A percentile compares a stretch with the other conserved stretches of the same genome.
These are phyloP conservation scores for Tylopilus balloui DNA, from an alignment of 768 basidiomycete species.

Conservation along the genomic window DNA sequence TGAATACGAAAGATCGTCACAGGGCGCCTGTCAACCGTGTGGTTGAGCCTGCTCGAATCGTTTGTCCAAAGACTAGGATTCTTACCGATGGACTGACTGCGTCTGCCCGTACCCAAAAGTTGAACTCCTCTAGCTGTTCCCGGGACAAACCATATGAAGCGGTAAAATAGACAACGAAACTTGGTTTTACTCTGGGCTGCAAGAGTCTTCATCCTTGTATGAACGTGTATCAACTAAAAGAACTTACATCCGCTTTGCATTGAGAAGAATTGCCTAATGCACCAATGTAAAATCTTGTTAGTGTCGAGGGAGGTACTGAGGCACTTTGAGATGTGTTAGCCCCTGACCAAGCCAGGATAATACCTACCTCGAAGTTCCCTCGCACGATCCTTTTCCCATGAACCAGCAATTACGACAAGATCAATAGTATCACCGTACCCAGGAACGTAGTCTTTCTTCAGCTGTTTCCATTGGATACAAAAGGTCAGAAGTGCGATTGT, in stretches of 20 bases:
- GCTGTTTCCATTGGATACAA: conserved; percentile 24
- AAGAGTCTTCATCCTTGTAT: background rate
- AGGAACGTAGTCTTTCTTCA: conserved; percentile 86
- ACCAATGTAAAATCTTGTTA: conserved; percentile 81
- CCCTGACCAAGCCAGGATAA: background rate
- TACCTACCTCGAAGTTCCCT: conserved; percentile 66
- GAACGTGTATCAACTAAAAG: background rate
- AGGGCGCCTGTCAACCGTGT: conserved; percentile 1
- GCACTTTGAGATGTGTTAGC: background rate
- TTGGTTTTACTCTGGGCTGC: conserved; percentile 46
- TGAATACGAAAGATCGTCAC: conserved; percentile 46
- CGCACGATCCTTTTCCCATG: conserved; percentile 77
- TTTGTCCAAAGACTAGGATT: background rate
- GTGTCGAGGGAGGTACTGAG: conserved; percentile 63
- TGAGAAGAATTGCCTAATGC: conserved; percentile 49
- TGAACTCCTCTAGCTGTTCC: conserved; percentile 64
- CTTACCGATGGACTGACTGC: conserved; percentile 23
- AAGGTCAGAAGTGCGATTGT: conserved; percentile 14
- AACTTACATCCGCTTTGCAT: conserved; percentile 37
- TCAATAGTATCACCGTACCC: conserved; percentile 80
- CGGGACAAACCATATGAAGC: conserved; percentile 72
- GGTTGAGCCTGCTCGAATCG: background rate
- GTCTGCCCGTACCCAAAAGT: conserved; percentile 50
- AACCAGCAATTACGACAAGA: conserved; percentile 69
- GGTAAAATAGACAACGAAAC: conserved; percentile 72